phyloP scores from a whole-genome alignment of 169 alveolate genomes.

The Plasmodium malariae region DNA sequence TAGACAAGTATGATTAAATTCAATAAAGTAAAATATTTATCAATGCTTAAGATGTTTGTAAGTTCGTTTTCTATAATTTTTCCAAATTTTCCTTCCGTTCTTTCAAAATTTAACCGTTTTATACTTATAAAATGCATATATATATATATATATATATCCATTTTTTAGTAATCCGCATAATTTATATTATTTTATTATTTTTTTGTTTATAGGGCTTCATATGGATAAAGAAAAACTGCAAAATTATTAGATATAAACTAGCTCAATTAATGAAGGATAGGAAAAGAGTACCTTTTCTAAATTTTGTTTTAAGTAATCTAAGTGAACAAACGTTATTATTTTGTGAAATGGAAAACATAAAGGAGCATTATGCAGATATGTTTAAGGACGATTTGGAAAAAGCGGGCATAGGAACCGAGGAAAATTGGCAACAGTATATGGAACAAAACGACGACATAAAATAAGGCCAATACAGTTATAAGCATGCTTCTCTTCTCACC shows the following conservation, averaged over 20 bases:
- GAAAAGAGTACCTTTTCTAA: conserved; percentile 66
- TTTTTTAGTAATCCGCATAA: too few species aligned
- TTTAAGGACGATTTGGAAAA: conserved; percentile 65
- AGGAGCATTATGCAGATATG: conserved; percentile 60
- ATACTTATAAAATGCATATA: not conserved
- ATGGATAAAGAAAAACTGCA: conserved; percentile 67
- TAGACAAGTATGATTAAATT: conserved; percentile 25
- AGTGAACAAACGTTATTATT: conserved; percentile 72
- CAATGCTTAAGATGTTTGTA: too few species aligned
- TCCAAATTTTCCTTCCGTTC: not conserved
- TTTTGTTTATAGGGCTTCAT: conserved; percentile 53
- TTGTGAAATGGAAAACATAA: conserved; percentile 72
- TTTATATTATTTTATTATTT: not conserved
- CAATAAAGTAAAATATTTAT: not conserved
- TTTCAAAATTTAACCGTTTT: not conserved
- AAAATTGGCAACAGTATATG: not conserved
- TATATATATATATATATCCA: not conserved
- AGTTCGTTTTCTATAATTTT: too few species aligned
- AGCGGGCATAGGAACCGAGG: not conserved
- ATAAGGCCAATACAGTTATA: not conserved
- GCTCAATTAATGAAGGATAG: conserved; percentile 69
- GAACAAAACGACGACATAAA: not conserved
- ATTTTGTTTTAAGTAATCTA: conserved; percentile 57
- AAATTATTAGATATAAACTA: conserved; percentile 55
- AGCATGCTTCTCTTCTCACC: not conserved